phyloP scores from a whole-genome alignment of 2,329 filamentous ascomycete species.

The Graphilbum sp. region DNA sequence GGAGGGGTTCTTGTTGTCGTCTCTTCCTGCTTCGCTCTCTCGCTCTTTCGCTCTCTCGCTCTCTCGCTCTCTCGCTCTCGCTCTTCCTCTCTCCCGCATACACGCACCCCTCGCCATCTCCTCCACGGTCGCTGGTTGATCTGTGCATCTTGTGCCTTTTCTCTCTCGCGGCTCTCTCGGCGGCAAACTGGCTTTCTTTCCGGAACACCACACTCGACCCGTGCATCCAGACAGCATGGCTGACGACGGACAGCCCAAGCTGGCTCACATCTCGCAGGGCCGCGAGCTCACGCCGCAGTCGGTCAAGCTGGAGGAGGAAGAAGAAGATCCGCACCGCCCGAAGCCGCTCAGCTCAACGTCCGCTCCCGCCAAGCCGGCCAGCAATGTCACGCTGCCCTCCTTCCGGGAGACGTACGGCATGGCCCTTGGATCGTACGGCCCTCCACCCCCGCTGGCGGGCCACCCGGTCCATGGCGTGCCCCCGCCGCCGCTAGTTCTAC shows the following conservation, averaged over 20 bases:
- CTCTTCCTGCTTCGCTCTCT: no score
- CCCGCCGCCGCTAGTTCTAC: not conserved
- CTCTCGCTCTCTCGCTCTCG: no score
- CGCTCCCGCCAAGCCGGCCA: not conserved
- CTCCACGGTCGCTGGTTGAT: no score
- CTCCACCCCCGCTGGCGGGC: not conserved
- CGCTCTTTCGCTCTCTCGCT: no score
- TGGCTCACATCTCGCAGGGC: conserved; percentile 6
- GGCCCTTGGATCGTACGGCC: conserved; percentile 1
- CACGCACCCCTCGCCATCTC: no score
- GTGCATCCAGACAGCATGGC: conserved; percentile 6
- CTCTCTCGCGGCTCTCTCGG: not conserved
- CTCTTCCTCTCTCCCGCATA: no score
- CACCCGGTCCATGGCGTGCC: not conserved
- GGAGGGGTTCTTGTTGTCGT: no score
- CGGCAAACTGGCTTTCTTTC: conserved; percentile 9
- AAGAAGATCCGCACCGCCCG: conserved; percentile 6
- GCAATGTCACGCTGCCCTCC: conserved; percentile 7
- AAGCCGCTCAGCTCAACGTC: conserved; percentile 3
- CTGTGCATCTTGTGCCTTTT: no score
- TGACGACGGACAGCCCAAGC: conserved; percentile 8
- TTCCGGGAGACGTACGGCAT: conserved; percentile 9
- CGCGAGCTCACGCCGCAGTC: conserved; percentile 2
- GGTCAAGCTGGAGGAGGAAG: conserved; percentile 5
- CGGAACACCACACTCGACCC: conserved; percentile 3